Evolutionary conservation across 768 basidiomycete genomes (phyloP), one percentile per base, ranked within the genome.

Genomic region (Psilocybe subaeruginosa): DNA sequence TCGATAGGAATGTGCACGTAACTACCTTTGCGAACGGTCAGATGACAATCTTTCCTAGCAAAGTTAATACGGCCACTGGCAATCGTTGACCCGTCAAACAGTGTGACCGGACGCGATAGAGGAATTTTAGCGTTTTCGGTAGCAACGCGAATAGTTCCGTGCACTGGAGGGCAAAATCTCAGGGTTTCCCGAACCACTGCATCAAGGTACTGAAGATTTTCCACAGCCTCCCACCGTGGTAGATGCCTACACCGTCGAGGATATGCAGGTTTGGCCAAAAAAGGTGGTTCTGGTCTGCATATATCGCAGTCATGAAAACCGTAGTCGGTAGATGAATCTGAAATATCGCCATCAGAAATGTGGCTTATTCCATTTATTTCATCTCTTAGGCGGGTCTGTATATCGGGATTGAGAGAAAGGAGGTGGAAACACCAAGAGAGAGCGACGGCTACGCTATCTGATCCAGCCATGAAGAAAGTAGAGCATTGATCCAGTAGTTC

Each of bases 391-490:
- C 78, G 79, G 8, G 66, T 77, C 68, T 91, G 89, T 11, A 86
- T 65, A 4, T 81, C 79, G 3, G 83, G 82, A 62, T 86, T 68
- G n/a, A 75, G 72, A 8, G 86, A 76, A 33, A 91, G 82, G 58
- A 79, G 72, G 69, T 86, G 80, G 1, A 89, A 72, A 56, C 81
- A 82, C 84, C 85, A 90, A 5, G 85, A 75, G 27, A 88, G 73
- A 17, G 84, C 80, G 7, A 86, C 75, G 5, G 84, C 77, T 31
- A 84, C 83, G 2, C 85, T 80, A 66, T 89, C 87, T 27, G 87
- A 84, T 11, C 89, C 88, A 2, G 82, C 86, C 45, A 87, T 82
- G 58, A 89, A 76, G 71, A 89, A 83, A 31, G 86, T 86, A n/a
- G 82, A 81, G 64, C 87, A 82, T 69, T 88, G 86, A 62, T 85